phyloP scores from a whole-genome alignment of 2,329 filamentous ascomycete genomes.

The Aspergillus unguis region DNA sequence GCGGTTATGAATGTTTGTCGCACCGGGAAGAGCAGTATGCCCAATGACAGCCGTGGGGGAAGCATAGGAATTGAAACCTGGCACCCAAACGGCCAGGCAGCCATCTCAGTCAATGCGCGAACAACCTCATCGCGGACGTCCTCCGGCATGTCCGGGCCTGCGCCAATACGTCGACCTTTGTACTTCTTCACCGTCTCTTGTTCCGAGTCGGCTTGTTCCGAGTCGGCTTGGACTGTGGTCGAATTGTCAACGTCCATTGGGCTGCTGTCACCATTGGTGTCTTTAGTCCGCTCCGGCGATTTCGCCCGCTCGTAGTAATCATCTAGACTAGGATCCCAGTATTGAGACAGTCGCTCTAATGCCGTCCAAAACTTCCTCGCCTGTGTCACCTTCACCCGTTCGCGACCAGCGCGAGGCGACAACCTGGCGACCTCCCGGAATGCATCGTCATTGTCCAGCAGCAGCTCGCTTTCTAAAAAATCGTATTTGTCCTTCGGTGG shows the following conservation, averaged over 20 bases:
- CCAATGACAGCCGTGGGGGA: slow-evolving; percentile 48
- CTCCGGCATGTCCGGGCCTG: slow-evolving; percentile 58
- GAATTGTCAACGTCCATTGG: slow-evolving; percentile 26
- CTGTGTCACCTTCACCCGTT: slow-evolving; percentile 52
- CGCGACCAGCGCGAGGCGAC: slow-evolving; percentile 42
- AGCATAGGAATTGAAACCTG: slow-evolving; percentile 48
- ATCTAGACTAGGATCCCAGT: slow-evolving; percentile 61
- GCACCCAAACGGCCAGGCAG: slow-evolving; percentile 57
- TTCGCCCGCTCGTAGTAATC: slow-evolving; percentile 49
- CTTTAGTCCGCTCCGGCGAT: slow-evolving; percentile 20
- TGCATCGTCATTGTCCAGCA: slow-evolving; percentile 54
- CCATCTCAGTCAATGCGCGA: slow-evolving; percentile 55
- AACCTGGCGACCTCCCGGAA: slow-evolving; percentile 55
- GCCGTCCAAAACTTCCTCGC: slow-evolving; percentile 60
- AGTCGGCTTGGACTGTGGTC: not conserved
- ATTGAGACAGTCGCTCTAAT: slow-evolving; percentile 58
- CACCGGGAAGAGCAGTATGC: slow-evolving; percentile 54
- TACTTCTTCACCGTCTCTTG: slow-evolving; percentile 40
- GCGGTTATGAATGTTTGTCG: slow-evolving; percentile 55
- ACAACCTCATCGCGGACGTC: slow-evolving; percentile 56
- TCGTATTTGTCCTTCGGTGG: slow-evolving; percentile 51
- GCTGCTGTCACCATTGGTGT: not conserved
- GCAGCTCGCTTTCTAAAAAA: slow-evolving; percentile 49
- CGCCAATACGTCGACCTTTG: slow-evolving; percentile 57
- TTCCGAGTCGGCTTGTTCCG: not conserved